Evolutionary conservation across 352 stramenopile genomes (phyloP).

Genomic region (Phytophthora pinifolia): DNA sequence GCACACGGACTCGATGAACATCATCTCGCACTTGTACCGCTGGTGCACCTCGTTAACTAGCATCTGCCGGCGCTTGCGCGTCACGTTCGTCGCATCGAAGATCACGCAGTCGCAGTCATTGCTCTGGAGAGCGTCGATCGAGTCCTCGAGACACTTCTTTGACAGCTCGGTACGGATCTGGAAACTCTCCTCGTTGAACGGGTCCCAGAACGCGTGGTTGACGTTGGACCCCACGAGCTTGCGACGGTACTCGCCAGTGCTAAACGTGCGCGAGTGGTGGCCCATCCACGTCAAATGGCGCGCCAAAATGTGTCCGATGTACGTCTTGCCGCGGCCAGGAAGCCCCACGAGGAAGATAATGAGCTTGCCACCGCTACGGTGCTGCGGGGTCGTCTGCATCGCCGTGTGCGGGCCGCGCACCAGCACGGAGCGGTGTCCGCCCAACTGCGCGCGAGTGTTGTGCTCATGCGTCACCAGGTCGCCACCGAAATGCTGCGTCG

Average conservation of each 20-base stretch:
- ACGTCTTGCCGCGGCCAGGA: constrained; percentile 81
- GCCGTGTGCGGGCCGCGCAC: constrained; percentile 40
- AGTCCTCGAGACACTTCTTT: constrained; percentile 71
- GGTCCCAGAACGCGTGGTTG: constrained; percentile 83
- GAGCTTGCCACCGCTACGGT: constrained; percentile 63
- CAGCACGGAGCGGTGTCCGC: constrained; percentile 71
- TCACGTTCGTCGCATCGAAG: constrained; percentile 86
- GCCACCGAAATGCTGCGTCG: constrained; percentile 84
- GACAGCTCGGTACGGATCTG: constrained; percentile 71
- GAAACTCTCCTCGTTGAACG: constrained; percentile 69
- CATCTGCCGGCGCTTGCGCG: constrained; percentile 61
- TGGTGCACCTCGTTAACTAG: constrained; percentile 52
- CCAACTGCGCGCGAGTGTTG: constrained; percentile 61
- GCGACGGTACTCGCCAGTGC: constrained; percentile 81
- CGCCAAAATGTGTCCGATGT: constrained; percentile 81
- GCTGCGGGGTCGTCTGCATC: constrained; percentile 31
- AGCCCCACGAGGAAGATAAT: constrained; percentile 83
- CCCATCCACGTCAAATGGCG: constrained; percentile 88
- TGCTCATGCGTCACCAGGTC: constrained; percentile 84
- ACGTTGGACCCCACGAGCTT: constrained; percentile 62
- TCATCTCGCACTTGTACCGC: constrained; percentile 76
- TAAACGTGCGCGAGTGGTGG: constrained; percentile 81
- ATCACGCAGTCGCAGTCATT: constrained; percentile 80
- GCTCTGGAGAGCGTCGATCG: constrained; percentile 61
- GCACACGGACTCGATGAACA: constrained; percentile 86